phyloP scores from a whole-genome alignment of 2,329 filamentous ascomycete species.

The Botrytis deweyae region DNA sequence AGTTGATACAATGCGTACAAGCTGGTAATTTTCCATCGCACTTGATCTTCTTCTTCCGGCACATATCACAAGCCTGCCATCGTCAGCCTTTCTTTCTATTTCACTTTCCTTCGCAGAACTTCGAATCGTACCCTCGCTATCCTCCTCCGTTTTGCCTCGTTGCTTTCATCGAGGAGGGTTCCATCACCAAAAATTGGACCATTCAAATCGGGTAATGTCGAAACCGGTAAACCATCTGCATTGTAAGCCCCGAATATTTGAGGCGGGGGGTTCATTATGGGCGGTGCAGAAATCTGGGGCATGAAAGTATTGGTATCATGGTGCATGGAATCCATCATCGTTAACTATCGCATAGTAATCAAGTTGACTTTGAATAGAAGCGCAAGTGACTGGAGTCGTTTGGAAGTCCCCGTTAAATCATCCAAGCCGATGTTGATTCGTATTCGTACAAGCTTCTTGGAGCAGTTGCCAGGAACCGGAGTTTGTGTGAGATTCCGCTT shows the following conservation, averaged over 20 bases:
- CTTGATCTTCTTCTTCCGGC: slow-evolving; percentile 95
- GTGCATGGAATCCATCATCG: slow-evolving; percentile 28
- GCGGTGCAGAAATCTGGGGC: slow-evolving; percentile 58
- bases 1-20: slow-evolving; percentile 94
- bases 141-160: slow-evolving; percentile 68
- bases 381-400: neutral
- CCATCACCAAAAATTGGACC: slow-evolving; percentile 61
- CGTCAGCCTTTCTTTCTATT: slow-evolving; percentile 25
- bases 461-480: neutral
- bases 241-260: slow-evolving; percentile 67
- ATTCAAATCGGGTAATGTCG: slow-evolving; percentile 56
- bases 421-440: neutral
- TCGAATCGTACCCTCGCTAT: slow-evolving; percentile 58
- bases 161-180: slow-evolving; percentile 61
- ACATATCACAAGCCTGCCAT: slow-evolving; percentile 64
- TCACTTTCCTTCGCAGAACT: slow-evolving; percentile 11
- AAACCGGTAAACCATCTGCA: slow-evolving; percentile 58
- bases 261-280: slow-evolving; percentile 64
- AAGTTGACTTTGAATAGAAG: neutral
- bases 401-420: neutral
- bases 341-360: slow-evolving; percentile 25
- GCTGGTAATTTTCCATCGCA: slow-evolving; percentile 94
- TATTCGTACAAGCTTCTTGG: slow-evolving; percentile 16
- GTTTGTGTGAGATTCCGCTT: slow-evolving; percentile 1
- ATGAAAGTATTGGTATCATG: slow-evolving; percentile 43